A percentile compares a stretch with the other conserved stretches of the same genome.
These are phyloP conservation scores for Komagataella kurtzmanii DNA, from an alignment of 805 yeast genomes.

Conservation along the genomic window DNA sequence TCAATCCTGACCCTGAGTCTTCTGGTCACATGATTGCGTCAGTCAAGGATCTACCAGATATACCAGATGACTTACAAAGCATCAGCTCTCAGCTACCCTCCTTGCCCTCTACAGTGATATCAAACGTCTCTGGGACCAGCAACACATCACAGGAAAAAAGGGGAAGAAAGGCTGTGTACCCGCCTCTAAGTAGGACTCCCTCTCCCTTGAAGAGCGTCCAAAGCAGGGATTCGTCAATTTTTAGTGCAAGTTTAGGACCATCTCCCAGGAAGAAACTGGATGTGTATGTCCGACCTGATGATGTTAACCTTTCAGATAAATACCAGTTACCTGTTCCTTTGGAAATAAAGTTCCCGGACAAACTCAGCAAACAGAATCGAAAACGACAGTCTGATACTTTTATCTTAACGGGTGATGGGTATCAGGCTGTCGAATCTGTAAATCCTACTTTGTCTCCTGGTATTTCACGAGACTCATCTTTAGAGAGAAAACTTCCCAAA, in stretches of 20 bases:
- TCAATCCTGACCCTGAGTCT: background rate
- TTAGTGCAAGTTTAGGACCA: background rate
- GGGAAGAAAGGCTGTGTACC: background rate
- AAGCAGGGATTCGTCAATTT: background rate
- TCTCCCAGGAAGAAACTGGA: background rate
- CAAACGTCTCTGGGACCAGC: background rate
- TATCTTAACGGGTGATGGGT: background rate
- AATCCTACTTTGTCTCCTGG: background rate
- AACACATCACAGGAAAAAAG: background rate
- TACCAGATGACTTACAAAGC: background rate
- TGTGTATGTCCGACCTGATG: background rate
- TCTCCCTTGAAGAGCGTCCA: background rate
- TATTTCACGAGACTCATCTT: background rate
- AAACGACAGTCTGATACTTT: background rate
- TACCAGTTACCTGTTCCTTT: background rate
- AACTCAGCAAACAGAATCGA: background rate
- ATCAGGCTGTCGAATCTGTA: background rate
- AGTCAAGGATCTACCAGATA: background rate
- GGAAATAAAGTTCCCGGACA: conserved; percentile 1
- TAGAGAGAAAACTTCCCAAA: background rate
- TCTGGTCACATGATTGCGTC: background rate
- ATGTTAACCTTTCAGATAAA: background rate
- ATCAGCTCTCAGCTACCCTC: background rate
- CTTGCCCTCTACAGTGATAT: background rate
- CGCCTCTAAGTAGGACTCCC: background rate